Evolutionary conservation across 176 grass and related monocot species (phyloP).

Genomic region (Lolium multiflorum): DNA sequence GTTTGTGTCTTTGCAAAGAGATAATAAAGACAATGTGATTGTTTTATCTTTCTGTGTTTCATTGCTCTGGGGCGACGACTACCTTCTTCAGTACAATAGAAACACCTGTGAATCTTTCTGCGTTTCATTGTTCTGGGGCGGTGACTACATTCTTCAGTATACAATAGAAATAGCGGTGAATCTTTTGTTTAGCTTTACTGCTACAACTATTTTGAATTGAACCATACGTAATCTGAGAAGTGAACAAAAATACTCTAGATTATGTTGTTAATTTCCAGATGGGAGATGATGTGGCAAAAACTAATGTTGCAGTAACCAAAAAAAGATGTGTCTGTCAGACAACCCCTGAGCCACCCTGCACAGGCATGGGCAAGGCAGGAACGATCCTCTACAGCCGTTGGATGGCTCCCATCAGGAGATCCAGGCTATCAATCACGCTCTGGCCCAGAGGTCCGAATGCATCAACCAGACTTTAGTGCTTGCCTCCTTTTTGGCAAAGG

Average conservation of each 20-base stretch:
- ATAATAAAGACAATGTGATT: constrained; percentile 29
- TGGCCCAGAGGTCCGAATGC: neutral
- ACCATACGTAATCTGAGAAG: no score
- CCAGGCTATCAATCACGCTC: neutral
- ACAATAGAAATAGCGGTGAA: neutral
- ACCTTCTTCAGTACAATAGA: neutral
- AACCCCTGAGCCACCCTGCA: neutral
- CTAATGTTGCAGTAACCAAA: neutral
- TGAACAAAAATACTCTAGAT: no score
- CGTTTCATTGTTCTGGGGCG: no score
- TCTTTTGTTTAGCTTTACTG: no score
- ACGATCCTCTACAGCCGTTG: neutral
- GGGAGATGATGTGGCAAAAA: no score
- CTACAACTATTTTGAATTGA: no score
- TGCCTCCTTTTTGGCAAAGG: neutral
- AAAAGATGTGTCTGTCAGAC: neutral
- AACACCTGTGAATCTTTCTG: no score
- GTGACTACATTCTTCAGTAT: no score
- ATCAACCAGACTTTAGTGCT: neutral
- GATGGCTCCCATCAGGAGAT: neutral
- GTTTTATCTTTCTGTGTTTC: neutral
- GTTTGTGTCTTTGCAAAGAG: neutral
- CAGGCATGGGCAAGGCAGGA: neutral
- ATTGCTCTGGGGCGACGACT: neutral
- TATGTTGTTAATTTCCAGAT: no score